phyloP scores from a whole-genome alignment of 2,329 filamentous ascomycete species.

The Monosporascus ibericus region DNA sequence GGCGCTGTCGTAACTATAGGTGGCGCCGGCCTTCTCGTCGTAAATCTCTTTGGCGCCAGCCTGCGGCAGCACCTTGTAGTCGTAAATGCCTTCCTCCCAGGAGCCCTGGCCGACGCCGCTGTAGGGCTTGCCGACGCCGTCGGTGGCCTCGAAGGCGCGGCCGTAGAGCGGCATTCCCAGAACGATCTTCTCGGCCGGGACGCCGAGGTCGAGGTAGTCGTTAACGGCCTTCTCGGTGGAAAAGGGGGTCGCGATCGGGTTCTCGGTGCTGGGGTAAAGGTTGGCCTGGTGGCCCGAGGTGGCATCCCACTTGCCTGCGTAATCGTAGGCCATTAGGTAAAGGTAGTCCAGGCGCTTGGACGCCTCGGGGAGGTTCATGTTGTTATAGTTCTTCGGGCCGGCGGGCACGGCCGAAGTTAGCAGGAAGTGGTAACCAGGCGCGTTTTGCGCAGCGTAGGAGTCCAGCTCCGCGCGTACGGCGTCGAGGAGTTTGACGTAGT shows the following conservation, averaged over 20 bases:
- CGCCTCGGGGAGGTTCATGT: slow-evolving; percentile 40
- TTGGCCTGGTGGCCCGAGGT: slow-evolving; percentile 66
- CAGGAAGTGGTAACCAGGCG: slow-evolving; percentile 43
- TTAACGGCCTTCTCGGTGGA: slow-evolving; percentile 59
- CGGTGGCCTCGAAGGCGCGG: slow-evolving; percentile 57
- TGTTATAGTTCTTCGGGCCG: slow-evolving; percentile 40
- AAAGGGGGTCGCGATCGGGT: slow-evolving; percentile 60
- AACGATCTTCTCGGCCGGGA: slow-evolving; percentile 61
- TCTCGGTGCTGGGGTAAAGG: slow-evolving; percentile 49
- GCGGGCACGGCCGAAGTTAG: slow-evolving; percentile 49
- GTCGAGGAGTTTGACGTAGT: slow-evolving; percentile 39
- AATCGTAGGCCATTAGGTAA: slow-evolving; percentile 71
- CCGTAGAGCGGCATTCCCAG: slow-evolving; percentile 80
- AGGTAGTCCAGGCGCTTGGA: slow-evolving; percentile 45
- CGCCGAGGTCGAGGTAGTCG: slow-evolving; percentile 58
- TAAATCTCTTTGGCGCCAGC: slow-evolving; percentile 50
- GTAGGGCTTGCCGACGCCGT: slow-evolving; percentile 60
- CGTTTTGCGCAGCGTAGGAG: slow-evolving; percentile 37
- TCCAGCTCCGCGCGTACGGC: slow-evolving; percentile 42
- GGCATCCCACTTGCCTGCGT: slow-evolving; percentile 61
- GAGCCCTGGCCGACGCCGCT: slow-evolving; percentile 59
- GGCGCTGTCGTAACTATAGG: slow-evolving; percentile 62
- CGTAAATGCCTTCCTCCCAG: slow-evolving; percentile 72
- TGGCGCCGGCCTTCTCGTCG: slow-evolving; percentile 54
- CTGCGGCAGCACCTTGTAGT: slow-evolving; percentile 71